Base-by-base conservation (phyloP, 2,329 filamentous ascomycete genomes). In the Pseudogymnoascus sp. region DNA sequence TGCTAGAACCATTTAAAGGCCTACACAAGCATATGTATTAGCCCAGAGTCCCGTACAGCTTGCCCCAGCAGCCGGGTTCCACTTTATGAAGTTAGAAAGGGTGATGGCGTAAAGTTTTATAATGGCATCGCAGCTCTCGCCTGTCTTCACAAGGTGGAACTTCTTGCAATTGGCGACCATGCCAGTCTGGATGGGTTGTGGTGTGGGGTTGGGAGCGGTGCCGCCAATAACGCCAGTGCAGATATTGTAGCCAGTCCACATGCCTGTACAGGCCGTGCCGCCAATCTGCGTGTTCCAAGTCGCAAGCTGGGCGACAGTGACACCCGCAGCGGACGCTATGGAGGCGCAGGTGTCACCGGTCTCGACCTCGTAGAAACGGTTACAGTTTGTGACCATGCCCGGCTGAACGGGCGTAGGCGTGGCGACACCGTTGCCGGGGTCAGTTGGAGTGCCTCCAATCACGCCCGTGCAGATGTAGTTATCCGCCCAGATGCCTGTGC, bases 271-370 rank as follows among this genome's bases (percentile, higher is more conserved):
- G 29, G 63, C 62, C 13, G 58, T 59, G 5, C 68, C 66, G 40
- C 18, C 25, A 31, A 72, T 65, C n/a, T 65, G 64, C 7, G 72
- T 70, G 65, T 75, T 73, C 72, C 73, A 73, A 58, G 63, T 58
- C 21, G 66, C 42, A 13, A 72, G 65, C 7, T 72, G 62, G 12
- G 61, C 62, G 12, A 70, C 33, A 4, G 63, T 60, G 62, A 71
- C 67, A 37, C 62, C 55, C 39, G 66, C 64, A 40, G 61, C 45
- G 21, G 21, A 1, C 13, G 55, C 59, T 42, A 70, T 65, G 12
- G 4, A 60, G 5, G 27, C 21, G 55, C 70, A 72, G 1, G 12
- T 63, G 7, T 70, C 61, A 18, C 64, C 66, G 7, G 45, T 10
- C 27, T 61, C n/a, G 5, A 71, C 70, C 5, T 64, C 25, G 59